These are phyloP conservation scores for Lactarius indigo DNA, from an alignment of 768 basidiomycete genomes.

Conservation along the genomic window DNA sequence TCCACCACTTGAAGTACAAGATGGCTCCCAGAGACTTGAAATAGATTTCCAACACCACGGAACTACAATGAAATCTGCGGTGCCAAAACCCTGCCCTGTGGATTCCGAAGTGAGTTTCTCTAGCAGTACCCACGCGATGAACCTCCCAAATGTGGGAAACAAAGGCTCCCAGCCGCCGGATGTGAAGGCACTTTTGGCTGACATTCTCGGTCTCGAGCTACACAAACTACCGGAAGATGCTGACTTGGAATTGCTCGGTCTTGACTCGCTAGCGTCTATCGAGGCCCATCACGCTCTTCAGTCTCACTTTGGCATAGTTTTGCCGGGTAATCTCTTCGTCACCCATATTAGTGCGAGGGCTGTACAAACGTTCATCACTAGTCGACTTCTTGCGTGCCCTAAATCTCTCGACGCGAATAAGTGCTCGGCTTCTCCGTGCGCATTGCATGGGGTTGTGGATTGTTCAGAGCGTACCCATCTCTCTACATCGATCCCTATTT, in stretches of 20 bases:
- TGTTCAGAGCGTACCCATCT: background rate
- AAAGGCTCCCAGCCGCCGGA: constrained; percentile 18
- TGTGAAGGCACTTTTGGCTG: constrained; percentile 41
- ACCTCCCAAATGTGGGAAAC: constrained; percentile 14
- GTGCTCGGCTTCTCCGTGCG: background rate
- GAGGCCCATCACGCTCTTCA: constrained; percentile 52
- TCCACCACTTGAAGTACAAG: background rate
- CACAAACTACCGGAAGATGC: constrained; percentile 42
- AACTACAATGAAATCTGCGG: background rate
- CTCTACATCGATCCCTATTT: constrained; percentile 33
- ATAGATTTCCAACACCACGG: background rate
- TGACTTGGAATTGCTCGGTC: constrained; percentile 49
- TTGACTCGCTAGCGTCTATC: constrained; percentile 64
- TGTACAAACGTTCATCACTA: constrained; percentile 34
- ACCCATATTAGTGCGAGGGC: constrained; percentile 40
- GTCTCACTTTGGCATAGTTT: constrained; percentile 37
- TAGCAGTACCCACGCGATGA: constrained; percentile 1
- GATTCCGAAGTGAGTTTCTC: background rate
- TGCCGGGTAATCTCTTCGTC: constrained; percentile 46
- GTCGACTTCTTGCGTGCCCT: constrained; percentile 3
- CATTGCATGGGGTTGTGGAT: no score
- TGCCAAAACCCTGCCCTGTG: background rate
- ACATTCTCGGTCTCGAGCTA: constrained; percentile 39
- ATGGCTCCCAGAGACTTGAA: background rate
- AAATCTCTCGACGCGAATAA: background rate